Base-by-base conservation (phyloP, 2,329 filamentous ascomycete genomes). In the Trichoderma harzianum region DNA sequence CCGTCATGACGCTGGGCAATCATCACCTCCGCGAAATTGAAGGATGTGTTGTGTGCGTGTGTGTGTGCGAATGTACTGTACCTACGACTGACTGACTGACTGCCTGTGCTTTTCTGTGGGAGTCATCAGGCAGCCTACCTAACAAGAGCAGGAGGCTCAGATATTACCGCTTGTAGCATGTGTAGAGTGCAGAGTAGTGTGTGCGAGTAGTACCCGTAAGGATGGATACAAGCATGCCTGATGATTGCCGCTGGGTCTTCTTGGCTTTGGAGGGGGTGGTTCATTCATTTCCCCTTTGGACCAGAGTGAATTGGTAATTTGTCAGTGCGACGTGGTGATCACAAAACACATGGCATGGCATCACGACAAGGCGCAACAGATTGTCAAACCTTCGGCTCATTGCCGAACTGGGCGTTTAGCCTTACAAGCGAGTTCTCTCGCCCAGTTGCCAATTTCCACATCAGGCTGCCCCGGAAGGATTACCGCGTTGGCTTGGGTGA, bases 331-430 rank as follows among this genome's bases (percentile, higher is more conserved):
- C 55, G 26, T 30, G 28, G 58, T 61, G 34, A 62, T 62, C 58
- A 62, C 58, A 39, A 39, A 26, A 43, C 39, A 18, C 39, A n/a
- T 43, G 7, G 16, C 26, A 60, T 34, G 21, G 21, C 58, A 62
- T 39, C 32, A 62, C 32, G 24, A 39, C 30, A 61, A n/a, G 16
- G 32, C n/a, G 58, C 21, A 36, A 24, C 3, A 26, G 21, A 8
- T 8, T 34, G 11, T n/a, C 32, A 26, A 43, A 32, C 51, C 51
- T 60, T 69, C 65, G 65, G 65, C 53, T 69, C 53, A 69, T 69
- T 69, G 65, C 65, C 65, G 65, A 69, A 60, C 55, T 51, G 53
- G 34, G 36, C 53, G 7, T 32, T 21, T 26, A 18, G 34, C 34
- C 36, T 30, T n/a, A 24, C 36, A 47, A 14, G n/a, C 34, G 21